phyloP scores from a whole-genome alignment of 192 early-diverging fungal genomes.

The Lobosporangium transversale region DNA sequence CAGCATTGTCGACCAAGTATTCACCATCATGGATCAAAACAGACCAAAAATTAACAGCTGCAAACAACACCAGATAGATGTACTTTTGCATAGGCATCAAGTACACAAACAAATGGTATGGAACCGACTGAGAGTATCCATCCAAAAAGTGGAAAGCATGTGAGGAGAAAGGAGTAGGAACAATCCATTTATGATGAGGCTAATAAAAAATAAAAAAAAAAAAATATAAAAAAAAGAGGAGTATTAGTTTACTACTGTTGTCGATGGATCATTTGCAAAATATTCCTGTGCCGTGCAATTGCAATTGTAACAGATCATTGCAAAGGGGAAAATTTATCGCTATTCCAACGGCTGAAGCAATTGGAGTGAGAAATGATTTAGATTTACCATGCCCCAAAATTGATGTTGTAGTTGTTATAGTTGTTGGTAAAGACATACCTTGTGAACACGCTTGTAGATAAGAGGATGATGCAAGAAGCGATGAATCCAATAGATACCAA shows the following conservation, averaged over 20 bases:
- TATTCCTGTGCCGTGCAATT: too few relatives aligned
- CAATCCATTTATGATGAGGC: conserved; percentile 70
- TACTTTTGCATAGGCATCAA: conserved; percentile 92
- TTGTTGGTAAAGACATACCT: too few relatives aligned
- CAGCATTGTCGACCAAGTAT: conserved; percentile 71
- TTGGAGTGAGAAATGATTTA: too few relatives aligned
- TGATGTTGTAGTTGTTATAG: too few relatives aligned
- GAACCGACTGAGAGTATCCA: conserved; percentile 93
- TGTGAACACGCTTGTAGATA: conserved; percentile 91
- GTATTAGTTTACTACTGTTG: too few relatives aligned
- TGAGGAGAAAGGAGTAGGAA: conserved; percentile 94
- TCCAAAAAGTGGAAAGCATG: conserved; percentile 97
- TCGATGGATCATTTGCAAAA: neutral
- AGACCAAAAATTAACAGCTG: conserved; percentile 94
- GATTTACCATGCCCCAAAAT: too few relatives aligned
- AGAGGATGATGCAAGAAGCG: conserved; percentile 90
- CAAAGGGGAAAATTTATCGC: too few relatives aligned
- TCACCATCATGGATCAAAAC: conserved; percentile 97
- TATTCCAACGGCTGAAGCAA: too few relatives aligned
- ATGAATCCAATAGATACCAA: conserved; percentile 97
- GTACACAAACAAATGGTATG: conserved; percentile 95
- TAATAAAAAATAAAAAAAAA: conserved; percentile 22
- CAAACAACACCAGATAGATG: conserved; percentile 87
- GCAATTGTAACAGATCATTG: too few relatives aligned
- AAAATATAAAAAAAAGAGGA: too few relatives aligned